Base-by-base conservation (phyloP, 2,329 filamentous ascomycete genomes). In the Colletotrichum limetticola region DNA sequence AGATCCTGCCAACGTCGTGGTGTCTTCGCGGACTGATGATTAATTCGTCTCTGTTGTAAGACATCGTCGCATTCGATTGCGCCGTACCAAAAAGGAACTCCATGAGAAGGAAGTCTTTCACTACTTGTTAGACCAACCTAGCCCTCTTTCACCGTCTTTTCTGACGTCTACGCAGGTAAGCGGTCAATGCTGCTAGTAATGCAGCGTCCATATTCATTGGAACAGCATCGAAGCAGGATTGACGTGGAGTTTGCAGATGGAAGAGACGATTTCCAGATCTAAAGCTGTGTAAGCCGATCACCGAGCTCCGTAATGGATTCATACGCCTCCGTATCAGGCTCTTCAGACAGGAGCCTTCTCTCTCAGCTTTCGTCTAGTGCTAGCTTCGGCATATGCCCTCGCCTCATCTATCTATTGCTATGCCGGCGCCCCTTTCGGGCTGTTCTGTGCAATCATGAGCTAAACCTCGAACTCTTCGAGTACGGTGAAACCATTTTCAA, bases 241-340 rank as follows among this genome's bases (percentile, higher is more conserved):
- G 66, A 63, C 57, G n/a, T 35, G 26, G 6, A 62, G 49, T 71
- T 58, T 71, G 49, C 69, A 26, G 52, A 63, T 67, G 14, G 22
- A 71, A 62, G 49, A 56, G 58, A 68, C 24, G 66, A 63, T 22
- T 14, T 46, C 42, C 30, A 22, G 46, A 26, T 52, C 49, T 26
- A 28, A n/a, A 19, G 24, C 16, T 2, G 53, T 42, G 52, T 7
- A 30, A 16, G 16, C 2, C 35, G 14, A 52, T 28, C 52, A 57
- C 60, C 14, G n/a, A 37, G 19, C n/a, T 16, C 52, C 11, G 16
- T 59, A 49, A 6, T 28, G 22, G 26, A 3, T 32, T 14, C 30
- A 14, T 24, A 22, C 30, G 35, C 42, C 52, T 32, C 56, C 22
- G 26, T 32, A 14, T n/a, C 32, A 2, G 32, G 14, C 26, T 52